Evolutionary conservation across 2,329 filamentous ascomycete genomes (phyloP), one percentile per base, ranked within the genome.

Genomic region (Aspergillus sp.): DNA sequence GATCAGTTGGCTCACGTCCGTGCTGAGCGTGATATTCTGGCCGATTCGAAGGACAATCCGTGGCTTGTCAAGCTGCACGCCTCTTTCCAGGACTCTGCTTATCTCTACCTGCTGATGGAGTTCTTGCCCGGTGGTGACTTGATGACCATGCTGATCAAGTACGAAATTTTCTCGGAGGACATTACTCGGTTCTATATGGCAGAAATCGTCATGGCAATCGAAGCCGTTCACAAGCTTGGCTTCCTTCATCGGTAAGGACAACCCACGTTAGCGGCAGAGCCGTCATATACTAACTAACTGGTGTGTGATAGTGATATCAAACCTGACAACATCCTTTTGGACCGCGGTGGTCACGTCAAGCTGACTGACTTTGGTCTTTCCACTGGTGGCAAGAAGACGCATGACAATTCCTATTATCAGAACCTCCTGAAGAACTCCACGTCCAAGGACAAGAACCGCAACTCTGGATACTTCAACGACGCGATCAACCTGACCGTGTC

Each of bases 121-220:
- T 99, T 97, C 76, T 82, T 99, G 72, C 94, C 94, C 6, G 94
- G 94, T 73, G 94, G 94, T 73, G 94, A 99, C 77, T 75, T 99
- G 71, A 99, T 99, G 94, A 99, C 94, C 3, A 99, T 99, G 94
- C 81, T 99, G 63, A 99, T 99, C 79, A 99, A 97, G 81, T 99
- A 99, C 69, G 94, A 99, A 72, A 97, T 99, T 71, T 99, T 99
- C 73, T 96, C 91, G 0, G 93, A 97, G 72, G 94, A 99, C 63
- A 97, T 99, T 62, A 99, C 94, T 25, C 86, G 94, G 16, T 99
- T 99, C 76, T 99, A 99, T 76, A 99, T 99, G 84, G 94, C 94
- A 20, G 93, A 99, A 73, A 93, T 97, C 64, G 90, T 96, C 20
- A 82, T 97, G 68, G 94, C 94, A n/a, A 97, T 99, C 62, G 94